phyloP scores from a whole-genome alignment of 148 eudicot species.

The Silene latifolia region DNA sequence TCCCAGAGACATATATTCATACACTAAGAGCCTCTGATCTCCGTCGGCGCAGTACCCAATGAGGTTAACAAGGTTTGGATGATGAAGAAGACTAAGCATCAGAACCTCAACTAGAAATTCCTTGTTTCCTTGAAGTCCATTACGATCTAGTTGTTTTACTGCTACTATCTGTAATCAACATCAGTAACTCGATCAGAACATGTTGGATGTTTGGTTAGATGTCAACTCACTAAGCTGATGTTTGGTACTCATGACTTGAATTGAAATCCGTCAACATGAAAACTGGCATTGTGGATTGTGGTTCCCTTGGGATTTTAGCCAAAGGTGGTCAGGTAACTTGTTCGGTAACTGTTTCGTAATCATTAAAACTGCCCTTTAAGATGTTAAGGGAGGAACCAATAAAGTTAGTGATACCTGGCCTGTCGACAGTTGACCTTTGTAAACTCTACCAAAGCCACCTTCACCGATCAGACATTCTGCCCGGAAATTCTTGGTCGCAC shows the following conservation, averaged over 20 bases:
- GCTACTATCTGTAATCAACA: conserved; percentile 43
- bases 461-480: conserved; percentile 60
- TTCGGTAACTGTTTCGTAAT: too few species aligned
- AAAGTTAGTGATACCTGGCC: conserved; percentile 39
- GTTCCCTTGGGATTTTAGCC: too few species aligned
- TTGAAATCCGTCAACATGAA: too few species aligned
- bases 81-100: conserved; percentile 68
- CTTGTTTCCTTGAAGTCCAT: conserved; percentile 65
- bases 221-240: too few species aligned
- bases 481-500: conserved; percentile 70
- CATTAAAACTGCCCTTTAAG: too few species aligned
- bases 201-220: not conserved
- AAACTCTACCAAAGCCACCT: conserved; percentile 75
- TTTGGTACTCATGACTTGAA: too few species aligned
- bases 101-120: conserved; percentile 72
- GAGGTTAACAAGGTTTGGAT: conserved; percentile 58
- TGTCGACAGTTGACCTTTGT: conserved; percentile 47
- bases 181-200: not conserved
- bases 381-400: not conserved
- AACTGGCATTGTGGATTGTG: too few species aligned
- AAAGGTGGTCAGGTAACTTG: too few species aligned
- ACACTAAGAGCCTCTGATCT: conserved; percentile 49
- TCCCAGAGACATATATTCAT: conserved; percentile 47
- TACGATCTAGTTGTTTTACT: conserved; percentile 66
- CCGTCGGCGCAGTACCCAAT: conserved; percentile 66